Percentiles rank a stretch among this genome's conserved stretches.
phyloP scores from a whole-genome alignment of 2,329 filamentous ascomycete species.

The Xylaria polymorpha region DNA sequence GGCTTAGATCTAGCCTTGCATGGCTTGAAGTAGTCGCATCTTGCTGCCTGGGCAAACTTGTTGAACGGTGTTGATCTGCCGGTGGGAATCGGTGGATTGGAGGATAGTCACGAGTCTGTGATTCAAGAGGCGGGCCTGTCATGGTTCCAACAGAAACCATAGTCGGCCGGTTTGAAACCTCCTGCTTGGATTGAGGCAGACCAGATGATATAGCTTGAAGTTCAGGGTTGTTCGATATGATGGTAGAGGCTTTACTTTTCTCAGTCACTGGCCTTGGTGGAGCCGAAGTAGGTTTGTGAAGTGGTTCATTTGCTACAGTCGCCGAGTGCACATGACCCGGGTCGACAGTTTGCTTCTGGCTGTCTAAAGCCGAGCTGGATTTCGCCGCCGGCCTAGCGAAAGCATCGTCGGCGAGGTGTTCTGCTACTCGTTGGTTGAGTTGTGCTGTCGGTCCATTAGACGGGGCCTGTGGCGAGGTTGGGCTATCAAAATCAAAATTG shows the following conservation, averaged over 20 bases:
- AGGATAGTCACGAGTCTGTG: constrained; percentile 56
- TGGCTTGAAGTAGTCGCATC: constrained; percentile 45
- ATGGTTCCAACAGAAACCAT: constrained; percentile 79
- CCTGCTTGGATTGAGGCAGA: constrained; percentile 50
- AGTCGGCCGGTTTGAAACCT: constrained; percentile 48
- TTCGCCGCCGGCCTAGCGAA: constrained; percentile 67
- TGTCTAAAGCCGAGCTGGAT: constrained; percentile 45
- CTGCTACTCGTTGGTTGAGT: constrained; percentile 74
- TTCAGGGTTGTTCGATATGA: constrained; percentile 72
- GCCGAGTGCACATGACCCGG: constrained; percentile 49
- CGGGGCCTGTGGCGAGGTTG: constrained; percentile 56
- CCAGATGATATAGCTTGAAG: constrained; percentile 67
- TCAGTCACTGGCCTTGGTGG: constrained; percentile 56
- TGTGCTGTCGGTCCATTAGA: constrained; percentile 58
- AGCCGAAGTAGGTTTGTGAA: constrained; percentile 54
- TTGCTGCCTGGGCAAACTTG: constrained; percentile 55
- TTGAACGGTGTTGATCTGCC: constrained; percentile 54
- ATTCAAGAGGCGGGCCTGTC: constrained; percentile 70
- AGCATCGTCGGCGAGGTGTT: constrained; percentile 85
- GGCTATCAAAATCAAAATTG: constrained; percentile 84
- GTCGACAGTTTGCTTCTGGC: constrained; percentile 50
- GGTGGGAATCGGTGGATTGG: constrained; percentile 57
- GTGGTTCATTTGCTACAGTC: constrained; percentile 39
- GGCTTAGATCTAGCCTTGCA: constrained; percentile 43
- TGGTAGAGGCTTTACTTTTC: constrained; percentile 71